Evolutionary conservation across 768 basidiomycete species (phyloP), one percentile per base, ranked within the genome.

Genomic region (Fistulinella prunicolor): DNA sequence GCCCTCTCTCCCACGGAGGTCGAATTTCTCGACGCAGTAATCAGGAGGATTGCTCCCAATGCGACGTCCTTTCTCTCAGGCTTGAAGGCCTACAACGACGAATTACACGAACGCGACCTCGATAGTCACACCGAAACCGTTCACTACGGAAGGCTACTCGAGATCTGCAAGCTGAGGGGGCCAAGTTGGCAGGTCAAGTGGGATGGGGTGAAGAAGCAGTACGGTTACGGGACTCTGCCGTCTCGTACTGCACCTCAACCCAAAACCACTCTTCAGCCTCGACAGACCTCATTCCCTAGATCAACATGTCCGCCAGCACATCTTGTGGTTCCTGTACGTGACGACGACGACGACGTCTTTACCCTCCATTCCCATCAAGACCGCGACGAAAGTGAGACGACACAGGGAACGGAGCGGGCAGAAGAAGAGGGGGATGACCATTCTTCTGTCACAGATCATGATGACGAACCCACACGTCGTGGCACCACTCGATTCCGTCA

Each of bases 71-170:
- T 92, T 59, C 73, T 89, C 32, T 78, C 80, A 5, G 79, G 91
- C n/a, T 83, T 90, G 74, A 89, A 87, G 61, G 86, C 89, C 0
- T 93, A 94, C 67, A 88, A 84, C 59, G 83, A 87, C 47, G 79
- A 91, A 19, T 69, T 93, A 20, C 76, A 78, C 49, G 85, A 87
- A 55, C 77, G 83, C 2, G 85, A 85, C 3, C 67, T 92, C n/a
- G 86, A 91, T 52, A 77, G 83, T 19, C 81, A 84, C 53, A 73
- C 78, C 8, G 91, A 92, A 63, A 86, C 88, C 9, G 72, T 84
- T 4, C 89, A 86, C 60, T 94, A 93, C 63, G 81, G 82, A 17
- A 87, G 89, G 63, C 66, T 94, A 24, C 69, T 94, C 50, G 91
- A 93, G 64, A 72, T 94, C 3, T 88, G 88, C 38, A 89, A 86